Evolutionary conservation across 805 yeast genomes (phyloP), one percentile per base, ranked within the genome.

Genomic region (Pichia cabralensis): DNA sequence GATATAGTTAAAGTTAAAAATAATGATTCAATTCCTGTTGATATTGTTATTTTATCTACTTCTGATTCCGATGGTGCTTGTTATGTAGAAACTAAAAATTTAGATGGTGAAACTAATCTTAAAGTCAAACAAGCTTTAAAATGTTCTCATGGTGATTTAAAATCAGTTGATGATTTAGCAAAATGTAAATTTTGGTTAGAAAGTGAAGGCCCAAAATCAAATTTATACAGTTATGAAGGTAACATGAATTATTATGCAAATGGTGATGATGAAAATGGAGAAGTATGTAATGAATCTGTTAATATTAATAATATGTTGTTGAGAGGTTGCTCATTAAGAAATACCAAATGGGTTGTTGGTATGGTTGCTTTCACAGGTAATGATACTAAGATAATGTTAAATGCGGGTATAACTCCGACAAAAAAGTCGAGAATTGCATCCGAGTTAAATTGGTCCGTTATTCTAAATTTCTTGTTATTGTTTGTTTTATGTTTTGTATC

Each of bases 311-410:
- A 81, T 50, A 48, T 80, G 52, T 56, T 82, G 27, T 56, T 82
- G 26, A 71, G 94, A 60, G 94, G 94, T 18, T 80, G 84, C 48
- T 65, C 72, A n/a, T 60, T 82, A 36, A 69, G 92, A 59, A 82
- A 82, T 50, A 81, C 92, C 1, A 79, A 77, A 55, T 82, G 92
- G 92, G 85, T 72, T 17, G 67, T 81, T 52, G 92, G 92, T 37
- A 48, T 81, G 19, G 92, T 80, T 13, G 62, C 72, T 3, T 81
- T 77, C 57, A 81, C 92, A 4, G 94, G 94, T 50, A 66, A 65
- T 30, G 92, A 82, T 44, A 71, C 94, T 3, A 82, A 82, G 48
- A 80, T 81, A 49, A 80, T 81, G 85, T 59, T 81, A 41, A 82
- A 82, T 55, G 67, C 89, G 3, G 92, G 92, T 52, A 62, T 69